Evolutionary conservation across 2,329 filamentous ascomycete genomes (phyloP), one percentile per base, ranked within the genome.

Genomic region (Tolypocladium album): DNA sequence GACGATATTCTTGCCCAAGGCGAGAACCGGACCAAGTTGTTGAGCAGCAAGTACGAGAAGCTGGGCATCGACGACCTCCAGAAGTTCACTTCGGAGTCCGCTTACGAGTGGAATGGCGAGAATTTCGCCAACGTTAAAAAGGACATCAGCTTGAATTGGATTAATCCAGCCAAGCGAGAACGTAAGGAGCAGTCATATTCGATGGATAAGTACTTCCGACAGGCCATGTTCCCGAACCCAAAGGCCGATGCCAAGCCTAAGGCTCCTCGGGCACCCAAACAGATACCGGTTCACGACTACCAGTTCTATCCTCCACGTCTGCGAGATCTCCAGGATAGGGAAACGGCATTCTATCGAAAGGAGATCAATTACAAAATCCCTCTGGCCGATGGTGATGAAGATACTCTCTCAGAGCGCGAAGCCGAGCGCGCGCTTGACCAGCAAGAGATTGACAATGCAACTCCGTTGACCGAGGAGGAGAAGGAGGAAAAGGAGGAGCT

Each of bases 61-160:
- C 86, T 99, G 47, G 94, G 95, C 64, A 89, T 99, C 38, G 94
- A 99, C 71, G 94, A 99, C 66, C 77, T 99, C 52, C 94, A 99
- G 71, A 97, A 97, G 70, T 99, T 99, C 74, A 94, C 89, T 1
- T 97, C 93, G 0, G 94, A 99, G 68, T 96, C 91, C 59, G 92
- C 95, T 0, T 99, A 99, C 69, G 94, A 97, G 71, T 99, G 95
- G 95, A 99, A 99, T 64, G 94, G 94, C 55, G 88, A 97, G 75
- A 93, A 93, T 68, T 99, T 99, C 72, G 90, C 92, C 58, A 90
- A 89, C 61, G 85, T 88, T 70, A 95, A 95, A 77, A 96, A 95
- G 74, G 91, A 96, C 57, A 90, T 97, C 64, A 91, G 90, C 56
- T 83, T 97, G 65, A 92, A 81, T 69, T 99, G 95, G 95, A 99